Conservation (phyloP, 2,329 filamentous ascomycete species). For the Penicillium frequentans region DNA sequence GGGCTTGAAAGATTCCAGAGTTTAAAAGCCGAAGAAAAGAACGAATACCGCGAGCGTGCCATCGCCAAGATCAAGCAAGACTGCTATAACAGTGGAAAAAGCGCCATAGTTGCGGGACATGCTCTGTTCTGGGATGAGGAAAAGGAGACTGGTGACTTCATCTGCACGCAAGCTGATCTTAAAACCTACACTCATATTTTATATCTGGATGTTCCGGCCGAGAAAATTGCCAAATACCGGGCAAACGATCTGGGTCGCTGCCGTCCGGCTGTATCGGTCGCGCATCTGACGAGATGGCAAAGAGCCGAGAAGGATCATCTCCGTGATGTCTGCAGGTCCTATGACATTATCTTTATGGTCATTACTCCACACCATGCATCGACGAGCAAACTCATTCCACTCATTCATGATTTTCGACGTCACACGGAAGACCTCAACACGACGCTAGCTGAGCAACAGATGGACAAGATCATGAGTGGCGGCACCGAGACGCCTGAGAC, state of each 20-base stretch:
- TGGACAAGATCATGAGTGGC: background rate
- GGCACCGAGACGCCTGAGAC: background rate
- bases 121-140: constrained; percentile 54
- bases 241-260: constrained; percentile 36
- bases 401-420: constrained; percentile 37
- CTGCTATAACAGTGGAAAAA: constrained; percentile 33
- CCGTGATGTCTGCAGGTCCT: constrained; percentile 43
- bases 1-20: constrained; percentile 52
- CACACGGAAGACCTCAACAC: constrained; percentile 33
- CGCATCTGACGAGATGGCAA: constrained; percentile 53
- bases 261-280: constrained; percentile 35
- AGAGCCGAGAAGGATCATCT: constrained; percentile 47
- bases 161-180: constrained; percentile 50
- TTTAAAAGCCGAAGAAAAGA: constrained; percentile 40
- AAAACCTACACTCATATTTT: constrained; percentile 58
- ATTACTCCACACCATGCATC: constrained; percentile 14
- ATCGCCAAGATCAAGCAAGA: constrained; percentile 47
- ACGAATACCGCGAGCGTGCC: constrained; percentile 43
- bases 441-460: background rate
- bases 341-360: constrained; percentile 50
- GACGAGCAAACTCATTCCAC: background rate
- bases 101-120: constrained; percentile 57
- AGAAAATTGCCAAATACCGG: constrained; percentile 42
- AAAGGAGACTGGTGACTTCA: constrained; percentile 22
- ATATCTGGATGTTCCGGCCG: constrained; percentile 50